phyloP scores from a whole-genome alignment of 257 asterid genomes.

The Echites panduratus region DNA sequence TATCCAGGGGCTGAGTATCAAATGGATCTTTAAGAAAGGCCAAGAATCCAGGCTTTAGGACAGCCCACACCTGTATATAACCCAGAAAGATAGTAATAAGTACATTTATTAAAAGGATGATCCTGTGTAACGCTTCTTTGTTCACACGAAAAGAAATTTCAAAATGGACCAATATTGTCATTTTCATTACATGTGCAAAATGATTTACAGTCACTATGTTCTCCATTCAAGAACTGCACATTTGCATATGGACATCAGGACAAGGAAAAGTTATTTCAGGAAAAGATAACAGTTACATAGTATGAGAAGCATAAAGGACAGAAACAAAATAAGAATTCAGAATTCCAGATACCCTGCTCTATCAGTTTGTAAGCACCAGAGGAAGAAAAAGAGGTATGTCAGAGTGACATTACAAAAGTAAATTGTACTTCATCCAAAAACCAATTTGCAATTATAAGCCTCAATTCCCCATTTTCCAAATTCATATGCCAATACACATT shows the following conservation, averaged over 20 bases:
- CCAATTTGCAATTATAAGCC: background rate
- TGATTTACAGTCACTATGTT: background rate
- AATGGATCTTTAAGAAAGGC: constrained; percentile 90
- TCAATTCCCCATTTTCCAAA: background rate
- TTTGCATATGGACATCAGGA: background rate
- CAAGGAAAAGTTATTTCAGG: background rate
- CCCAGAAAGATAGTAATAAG: constrained; percentile 9
- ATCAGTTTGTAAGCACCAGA: background rate
- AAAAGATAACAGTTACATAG: no score
- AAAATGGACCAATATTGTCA: background rate
- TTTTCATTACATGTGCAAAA: background rate
- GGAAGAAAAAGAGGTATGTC: background rate
- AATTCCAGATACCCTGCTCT: background rate
- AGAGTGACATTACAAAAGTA: background rate
- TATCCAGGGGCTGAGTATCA: constrained; percentile 76
- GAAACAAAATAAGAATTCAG: background rate
- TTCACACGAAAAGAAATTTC: background rate
- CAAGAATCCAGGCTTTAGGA: constrained; percentile 91
- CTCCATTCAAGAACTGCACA: background rate
- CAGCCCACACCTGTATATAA: constrained; percentile 89
- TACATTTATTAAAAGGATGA: background rate
- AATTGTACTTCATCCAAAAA: background rate
- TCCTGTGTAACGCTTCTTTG: background rate
- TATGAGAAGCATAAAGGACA: background rate
- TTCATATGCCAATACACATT: background rate